phyloP scores from a whole-genome alignment of 805 yeast species.

The Candida sakaeoensis region DNA sequence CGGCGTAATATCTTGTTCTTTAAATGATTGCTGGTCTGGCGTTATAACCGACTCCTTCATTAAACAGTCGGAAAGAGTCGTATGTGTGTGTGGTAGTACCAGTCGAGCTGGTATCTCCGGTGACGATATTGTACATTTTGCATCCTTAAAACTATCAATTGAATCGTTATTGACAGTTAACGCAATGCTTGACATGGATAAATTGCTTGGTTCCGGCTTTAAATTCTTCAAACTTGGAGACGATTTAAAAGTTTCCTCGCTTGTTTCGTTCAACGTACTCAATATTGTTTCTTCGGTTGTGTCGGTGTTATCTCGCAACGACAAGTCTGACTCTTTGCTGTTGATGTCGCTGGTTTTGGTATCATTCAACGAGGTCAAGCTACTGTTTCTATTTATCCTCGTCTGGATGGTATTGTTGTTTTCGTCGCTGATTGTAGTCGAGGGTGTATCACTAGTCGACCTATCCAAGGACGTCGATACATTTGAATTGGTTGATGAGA shows the following conservation, averaged over 20 bases:
- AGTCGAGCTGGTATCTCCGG: too few relatives aligned
- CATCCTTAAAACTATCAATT: not conserved
- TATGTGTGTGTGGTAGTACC: too few relatives aligned
- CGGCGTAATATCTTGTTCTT: not conserved
- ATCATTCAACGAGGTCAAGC: not conserved
- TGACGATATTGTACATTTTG: not conserved
- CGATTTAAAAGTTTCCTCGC: conserved; percentile 6
- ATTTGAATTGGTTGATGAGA: conserved; percentile 6
- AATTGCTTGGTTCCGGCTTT: too few relatives aligned
- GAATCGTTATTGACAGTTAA: not conserved
- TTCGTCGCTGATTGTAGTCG: conserved; percentile 8
- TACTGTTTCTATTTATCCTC: not conserved
- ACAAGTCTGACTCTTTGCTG: conserved; percentile 3
- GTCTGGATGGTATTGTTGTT: too few relatives aligned
- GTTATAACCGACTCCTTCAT: not conserved
- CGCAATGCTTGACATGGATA: not conserved
- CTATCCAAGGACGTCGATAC: not conserved
- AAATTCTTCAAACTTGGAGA: not conserved
- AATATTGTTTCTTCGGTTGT: conserved; percentile 6
- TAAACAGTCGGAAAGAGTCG: too few relatives aligned
- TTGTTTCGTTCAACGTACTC: conserved; percentile 7
- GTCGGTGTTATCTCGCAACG: not conserved
- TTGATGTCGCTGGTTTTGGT: not conserved
- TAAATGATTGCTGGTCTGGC: conserved; percentile 3
- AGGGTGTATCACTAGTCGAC: conserved; percentile 7